These are phyloP conservation scores for Solanum raphanifolium DNA, from an alignment of 257 asterid genomes.

Conservation along the genomic window DNA sequence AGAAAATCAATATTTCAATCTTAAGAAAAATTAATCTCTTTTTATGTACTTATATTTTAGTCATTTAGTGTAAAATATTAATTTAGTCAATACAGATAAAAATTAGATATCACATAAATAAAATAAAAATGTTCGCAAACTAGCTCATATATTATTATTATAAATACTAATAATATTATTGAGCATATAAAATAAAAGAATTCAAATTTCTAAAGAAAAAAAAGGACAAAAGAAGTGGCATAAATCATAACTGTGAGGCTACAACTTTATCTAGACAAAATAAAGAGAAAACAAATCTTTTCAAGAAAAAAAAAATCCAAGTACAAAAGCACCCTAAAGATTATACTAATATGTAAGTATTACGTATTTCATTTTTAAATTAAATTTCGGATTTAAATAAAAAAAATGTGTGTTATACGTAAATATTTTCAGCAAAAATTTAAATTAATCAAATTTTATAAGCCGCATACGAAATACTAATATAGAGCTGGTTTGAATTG, in stretches of 20 bases:
- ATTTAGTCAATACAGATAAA: not conserved
- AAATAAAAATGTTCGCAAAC: not conserved
- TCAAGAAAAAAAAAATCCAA: too few relatives aligned
- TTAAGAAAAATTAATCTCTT: not conserved
- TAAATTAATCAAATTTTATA: not conserved
- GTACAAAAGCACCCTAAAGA: not conserved
- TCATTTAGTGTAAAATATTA: not conserved
- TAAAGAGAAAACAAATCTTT: not conserved
- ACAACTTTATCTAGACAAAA: not conserved
- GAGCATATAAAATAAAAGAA: not conserved
- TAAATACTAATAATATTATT: not conserved
- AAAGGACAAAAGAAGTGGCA: constrained; percentile 1
- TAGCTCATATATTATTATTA: not conserved
- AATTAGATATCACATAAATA: not conserved
- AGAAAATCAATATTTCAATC: not conserved
- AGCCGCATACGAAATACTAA: not conserved
- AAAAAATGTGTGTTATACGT: not conserved
- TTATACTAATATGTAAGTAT: not conserved
- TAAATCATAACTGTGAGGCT: constrained; percentile 45
- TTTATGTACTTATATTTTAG: not conserved
- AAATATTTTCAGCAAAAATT: not conserved
- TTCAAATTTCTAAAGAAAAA: not conserved
- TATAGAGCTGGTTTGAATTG: not conserved
- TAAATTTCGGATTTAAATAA: not conserved
- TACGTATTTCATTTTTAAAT: not conserved